These are phyloP conservation scores for Aspergillus hortae DNA, from an alignment of 2,329 filamentous ascomycete species.

Conservation along the genomic window DNA sequence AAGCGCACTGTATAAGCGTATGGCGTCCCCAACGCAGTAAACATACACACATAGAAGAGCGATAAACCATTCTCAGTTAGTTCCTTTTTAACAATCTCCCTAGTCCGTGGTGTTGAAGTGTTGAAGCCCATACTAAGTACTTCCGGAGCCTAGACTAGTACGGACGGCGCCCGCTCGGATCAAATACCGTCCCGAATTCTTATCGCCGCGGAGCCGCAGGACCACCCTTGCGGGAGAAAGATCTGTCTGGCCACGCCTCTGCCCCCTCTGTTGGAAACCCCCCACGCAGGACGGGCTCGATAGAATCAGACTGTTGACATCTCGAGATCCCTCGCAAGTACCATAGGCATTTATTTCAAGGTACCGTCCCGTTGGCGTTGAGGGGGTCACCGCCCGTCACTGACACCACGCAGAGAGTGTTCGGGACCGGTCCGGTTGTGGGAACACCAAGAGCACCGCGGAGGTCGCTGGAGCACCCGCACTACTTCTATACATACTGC, in stretches of 20 bases:
- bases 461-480: background rate
- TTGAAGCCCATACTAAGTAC: too few species aligned
- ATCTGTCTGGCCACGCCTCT: conserved; percentile 6
- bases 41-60: too few species aligned
- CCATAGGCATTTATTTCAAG: background rate
- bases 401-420: background rate
- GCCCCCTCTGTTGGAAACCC: background rate
- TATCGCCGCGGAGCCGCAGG: conserved; percentile 18
- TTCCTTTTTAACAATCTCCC: too few species aligned
- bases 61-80: too few species aligned
- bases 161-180: conserved; percentile 10
- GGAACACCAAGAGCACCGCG: background rate
- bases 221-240: conserved; percentile 15
- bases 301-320: background rate
- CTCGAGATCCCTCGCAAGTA: background rate
- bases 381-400: background rate
- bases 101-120: too few species aligned
- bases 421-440: background rate
- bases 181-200: conserved; percentile 22
- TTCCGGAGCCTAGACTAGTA: too few species aligned
- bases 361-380: background rate
- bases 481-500: background rate
- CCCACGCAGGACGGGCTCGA: background rate
- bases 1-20: too few species aligned
- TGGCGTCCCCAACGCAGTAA: too few species aligned